phyloP scores from a whole-genome alignment of 805 yeast species.

The Starmera quercuum region DNA sequence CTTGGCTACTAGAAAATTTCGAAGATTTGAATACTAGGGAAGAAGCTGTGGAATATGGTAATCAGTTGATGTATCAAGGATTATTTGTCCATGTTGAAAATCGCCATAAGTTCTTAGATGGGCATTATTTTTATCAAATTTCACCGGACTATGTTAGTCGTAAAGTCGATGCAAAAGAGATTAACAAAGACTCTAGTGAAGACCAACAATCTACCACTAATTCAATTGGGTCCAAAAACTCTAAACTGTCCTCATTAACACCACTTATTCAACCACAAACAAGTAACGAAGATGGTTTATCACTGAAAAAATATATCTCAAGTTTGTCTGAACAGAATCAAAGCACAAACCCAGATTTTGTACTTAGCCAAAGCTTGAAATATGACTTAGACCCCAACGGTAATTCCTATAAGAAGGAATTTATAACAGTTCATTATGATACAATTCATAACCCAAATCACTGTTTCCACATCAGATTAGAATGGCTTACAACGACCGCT shows the following conservation, averaged over 20 bases:
- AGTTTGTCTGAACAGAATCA: constrained; percentile 4
- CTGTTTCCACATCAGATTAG: constrained; percentile 84
- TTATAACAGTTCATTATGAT: constrained; percentile 81
- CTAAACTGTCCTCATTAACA: constrained; percentile 10
- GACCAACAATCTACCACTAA: constrained; percentile 6
- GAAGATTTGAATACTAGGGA: constrained; percentile 76
- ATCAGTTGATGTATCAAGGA: constrained; percentile 61
- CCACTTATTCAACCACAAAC: constrained; percentile 10
- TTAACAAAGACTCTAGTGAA: constrained; percentile 1
- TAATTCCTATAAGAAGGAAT: constrained; percentile 70
- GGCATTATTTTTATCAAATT: constrained; percentile 83
- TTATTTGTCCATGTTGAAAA: constrained; percentile 76
- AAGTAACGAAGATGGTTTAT: constrained; percentile 1
- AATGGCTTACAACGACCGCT: constrained; percentile 90
- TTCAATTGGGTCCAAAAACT: constrained; percentile 1
- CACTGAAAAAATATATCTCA: constrained; percentile 9
- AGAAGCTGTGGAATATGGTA: constrained; percentile 78
- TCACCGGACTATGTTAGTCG: constrained; percentile 47
- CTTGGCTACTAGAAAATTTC: constrained; percentile 76
- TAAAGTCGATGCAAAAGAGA: constrained; percentile 21
- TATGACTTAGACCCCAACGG: constrained; percentile 70
- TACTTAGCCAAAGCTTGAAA: constrained; percentile 57
- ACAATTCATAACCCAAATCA: constrained; percentile 90
- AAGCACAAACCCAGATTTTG: too few species aligned
- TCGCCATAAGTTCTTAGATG: constrained; percentile 82